phyloP scores from a whole-genome alignment of 441 rosid species.

The Flueggea neowawraea region DNA sequence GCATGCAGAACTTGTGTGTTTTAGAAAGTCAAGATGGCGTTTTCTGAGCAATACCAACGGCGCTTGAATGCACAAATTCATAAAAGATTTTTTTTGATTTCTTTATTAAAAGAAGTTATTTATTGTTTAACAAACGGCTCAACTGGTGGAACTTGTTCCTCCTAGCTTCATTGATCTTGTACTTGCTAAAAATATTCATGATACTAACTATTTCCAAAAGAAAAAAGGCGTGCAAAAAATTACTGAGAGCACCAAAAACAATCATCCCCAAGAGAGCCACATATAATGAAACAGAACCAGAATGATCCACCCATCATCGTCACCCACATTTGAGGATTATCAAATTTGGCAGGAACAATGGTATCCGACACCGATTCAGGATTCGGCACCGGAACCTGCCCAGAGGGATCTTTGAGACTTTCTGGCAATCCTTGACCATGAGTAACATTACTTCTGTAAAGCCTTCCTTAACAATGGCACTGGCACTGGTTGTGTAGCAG shows the following conservation, averaged over 20 bases:
- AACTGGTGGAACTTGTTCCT: no score
- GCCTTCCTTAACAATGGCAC: conserved; percentile 84
- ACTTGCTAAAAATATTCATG: no score
- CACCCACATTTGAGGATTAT: conserved; percentile 44
- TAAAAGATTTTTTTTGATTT: no score
- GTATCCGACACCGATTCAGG: conserved; percentile 80
- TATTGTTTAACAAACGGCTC: no score
- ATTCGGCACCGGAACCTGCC: conserved; percentile 59
- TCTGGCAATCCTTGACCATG: conserved; percentile 80
- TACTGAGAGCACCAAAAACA: not conserved
- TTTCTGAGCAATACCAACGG: no score
- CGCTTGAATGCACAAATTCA: no score
- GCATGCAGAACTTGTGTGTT: no score
- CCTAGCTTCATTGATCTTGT: no score
- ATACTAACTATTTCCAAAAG: no score
- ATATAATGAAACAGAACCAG: conserved; percentile 23
- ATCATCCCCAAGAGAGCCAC: conserved; percentile 13
- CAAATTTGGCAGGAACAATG: conserved; percentile 60
- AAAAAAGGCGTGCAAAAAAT: not conserved
- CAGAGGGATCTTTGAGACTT: conserved; percentile 39
- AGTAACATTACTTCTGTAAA: conserved; percentile 55
- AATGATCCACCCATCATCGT: no score
- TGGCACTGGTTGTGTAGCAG: conserved; percentile 43
- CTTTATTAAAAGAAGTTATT: no score
- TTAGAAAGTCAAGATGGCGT: no score